A percentile compares a stretch with the other conserved stretches of the same genome.
These are phyloP conservation scores for Sarocladium kiliense DNA, from an alignment of 2,329 filamentous ascomycete genomes.

Conservation along the genomic window DNA sequence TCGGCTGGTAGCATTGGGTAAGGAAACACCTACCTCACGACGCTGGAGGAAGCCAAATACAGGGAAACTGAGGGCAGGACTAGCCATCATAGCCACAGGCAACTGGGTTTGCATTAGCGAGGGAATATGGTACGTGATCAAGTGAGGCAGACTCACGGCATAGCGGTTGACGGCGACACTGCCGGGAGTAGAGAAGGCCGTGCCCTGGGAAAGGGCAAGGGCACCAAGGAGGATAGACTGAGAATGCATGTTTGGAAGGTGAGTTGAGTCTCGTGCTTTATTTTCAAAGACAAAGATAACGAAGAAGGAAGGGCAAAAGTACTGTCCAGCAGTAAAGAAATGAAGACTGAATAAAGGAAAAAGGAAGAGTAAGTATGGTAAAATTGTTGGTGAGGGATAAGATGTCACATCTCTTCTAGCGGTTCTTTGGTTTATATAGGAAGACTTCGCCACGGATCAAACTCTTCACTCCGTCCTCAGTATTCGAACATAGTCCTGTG, in stretches of 20 bases:
- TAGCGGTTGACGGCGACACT: slow-evolving; percentile 8
- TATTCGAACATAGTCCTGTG: too few relatives aligned
- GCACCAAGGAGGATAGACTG: slow-evolving; percentile 3
- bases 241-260: slow-evolving; percentile 9
- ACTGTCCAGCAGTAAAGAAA: slow-evolving; percentile 8
- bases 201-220: slow-evolving; percentile 12
- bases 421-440: background rate
- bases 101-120: background rate
- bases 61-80: background rate
- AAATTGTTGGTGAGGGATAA: background rate
- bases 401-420: background rate
- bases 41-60: slow-evolving; percentile 10
- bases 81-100: background rate
- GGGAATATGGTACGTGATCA: background rate
- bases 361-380: background rate
- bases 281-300: background rate
- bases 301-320: background rate
- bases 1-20: too few relatives aligned
- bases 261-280: background rate
- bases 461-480: background rate
- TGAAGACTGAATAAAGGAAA: background rate
- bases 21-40: slow-evolving; percentile 10
- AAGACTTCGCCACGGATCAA: background rate
- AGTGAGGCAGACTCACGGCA: background rate
- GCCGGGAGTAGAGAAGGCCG: slow-evolving; percentile 12